Conservation (phyloP, 2,329 filamentous ascomycete species). For the Phoma sp. region DNA sequence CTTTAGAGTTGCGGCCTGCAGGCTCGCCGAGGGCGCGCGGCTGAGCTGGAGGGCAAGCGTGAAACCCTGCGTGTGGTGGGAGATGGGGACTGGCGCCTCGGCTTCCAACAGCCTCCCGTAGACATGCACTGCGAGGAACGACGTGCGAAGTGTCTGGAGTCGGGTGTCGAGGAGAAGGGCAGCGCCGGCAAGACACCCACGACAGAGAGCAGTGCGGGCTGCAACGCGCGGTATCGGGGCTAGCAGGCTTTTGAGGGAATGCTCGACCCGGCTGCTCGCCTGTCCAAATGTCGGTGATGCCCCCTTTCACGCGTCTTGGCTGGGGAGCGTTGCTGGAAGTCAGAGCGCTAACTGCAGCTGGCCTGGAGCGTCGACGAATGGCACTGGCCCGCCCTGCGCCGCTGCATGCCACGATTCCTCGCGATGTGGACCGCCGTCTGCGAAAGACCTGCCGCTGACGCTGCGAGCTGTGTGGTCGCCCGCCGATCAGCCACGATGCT, state of each 20-base stretch:
- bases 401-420: conserved; percentile 12
- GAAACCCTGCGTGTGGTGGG: not conserved
- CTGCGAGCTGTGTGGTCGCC: not conserved
- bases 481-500: not conserved
- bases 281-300: conserved; percentile 22
- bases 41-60: conserved; percentile 8
- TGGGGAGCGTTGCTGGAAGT: conserved; percentile 22
- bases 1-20: conserved; percentile 3
- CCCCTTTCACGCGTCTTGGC: conserved; percentile 36
- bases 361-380: conserved; percentile 17
- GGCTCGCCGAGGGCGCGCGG: not conserved
- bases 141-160: not conserved
- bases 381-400: conserved; percentile 15
- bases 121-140: not conserved
- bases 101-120: not conserved
- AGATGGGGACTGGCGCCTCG: not conserved
- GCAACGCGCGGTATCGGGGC: conserved; percentile 13
- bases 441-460: conserved; percentile 6
- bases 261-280: conserved; percentile 15
- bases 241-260: conserved; percentile 15
- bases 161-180: not conserved
- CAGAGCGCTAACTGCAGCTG: conserved; percentile 29
- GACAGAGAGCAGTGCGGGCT: conserved; percentile 4
- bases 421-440: conserved; percentile 14
- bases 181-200: conserved; percentile 3